A percentile compares a stretch with the other conserved stretches of the same genome.
phyloP scores from a whole-genome alignment of 176 grass and related monocot genomes.

The Zoysia pacifica region DNA sequence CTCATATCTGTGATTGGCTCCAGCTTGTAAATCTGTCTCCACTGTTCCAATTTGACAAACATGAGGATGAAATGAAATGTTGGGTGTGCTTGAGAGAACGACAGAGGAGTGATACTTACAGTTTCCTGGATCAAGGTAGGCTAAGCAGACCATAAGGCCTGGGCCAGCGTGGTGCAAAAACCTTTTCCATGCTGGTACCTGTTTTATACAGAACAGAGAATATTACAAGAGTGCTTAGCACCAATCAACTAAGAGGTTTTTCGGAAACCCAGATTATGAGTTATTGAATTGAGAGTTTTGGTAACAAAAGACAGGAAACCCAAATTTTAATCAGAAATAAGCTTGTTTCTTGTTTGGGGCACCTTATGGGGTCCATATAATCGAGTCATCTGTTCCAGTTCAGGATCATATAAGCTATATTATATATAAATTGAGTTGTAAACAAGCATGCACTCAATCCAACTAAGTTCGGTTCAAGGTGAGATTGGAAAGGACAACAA shows the following conservation, averaged over 20 bases:
- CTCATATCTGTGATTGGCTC: slow-evolving; percentile 79
- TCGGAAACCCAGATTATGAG: too few relatives aligned
- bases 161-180: background rate
- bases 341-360: too few relatives aligned
- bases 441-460: too few relatives aligned
- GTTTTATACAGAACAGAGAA: background rate
- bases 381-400: too few relatives aligned
- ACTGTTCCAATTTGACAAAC: slow-evolving; percentile 44
- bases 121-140: background rate
- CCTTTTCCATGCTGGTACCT: background rate
- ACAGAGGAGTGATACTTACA: background rate
- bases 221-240: background rate
- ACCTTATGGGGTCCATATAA: too few relatives aligned
- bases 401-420: too few relatives aligned
- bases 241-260: background rate
- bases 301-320: too few relatives aligned
- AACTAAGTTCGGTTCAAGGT: too few relatives aligned
- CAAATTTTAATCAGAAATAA: too few relatives aligned
- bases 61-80: background rate
- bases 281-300: too few relatives aligned
- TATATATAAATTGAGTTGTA: too few relatives aligned
- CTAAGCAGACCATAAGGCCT: background rate
- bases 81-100: background rate
- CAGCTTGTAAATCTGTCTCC: slow-evolving; percentile 87
- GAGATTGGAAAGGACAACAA: too few relatives aligned